Evolutionary conservation across 768 basidiomycete species (phyloP), one percentile per base, ranked within the genome.

Genomic region (Suillus placidus): DNA sequence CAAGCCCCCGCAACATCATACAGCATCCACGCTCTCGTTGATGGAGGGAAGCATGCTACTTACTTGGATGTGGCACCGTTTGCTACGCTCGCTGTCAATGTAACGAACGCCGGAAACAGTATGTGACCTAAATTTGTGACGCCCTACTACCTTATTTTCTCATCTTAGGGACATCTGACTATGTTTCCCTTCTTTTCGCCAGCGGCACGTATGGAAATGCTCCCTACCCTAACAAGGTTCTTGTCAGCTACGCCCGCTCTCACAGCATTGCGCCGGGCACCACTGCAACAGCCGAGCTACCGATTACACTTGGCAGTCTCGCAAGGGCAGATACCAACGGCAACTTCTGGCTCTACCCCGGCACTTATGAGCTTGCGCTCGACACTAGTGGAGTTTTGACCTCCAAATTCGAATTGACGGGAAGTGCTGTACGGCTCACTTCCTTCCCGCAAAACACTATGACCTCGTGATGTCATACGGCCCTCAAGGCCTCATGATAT

Each of bases 141-240:
- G 16, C 2, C 30, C 8, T 42, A 37, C 40, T 30, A 14, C 13
- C 26, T 9, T n/a, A 37, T 23, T 60, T 45, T 14, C 34, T 64
- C 16, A 9, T 37, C n/a, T 13, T 6, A 68, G 74, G 78, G 14
- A 73, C 81, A 0, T 87, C 85, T 13, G 86, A 88, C 73, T 87
- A 85, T 68, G 83, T 85, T 30, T 80, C 84, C 10, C 78, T 87
- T 61, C 75, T 86, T 16, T 88, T 87, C 74, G 71, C 82, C 65
- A 82, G 79, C 57, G 80, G 82, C 32, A 78, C 77, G 5, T 80
- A 77, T 32, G 86, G 86, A 2, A 84, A 85, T 3, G 70, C 80
- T 18, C 86, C 86, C 1, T 79, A 78, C 62, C 85, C 85, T 26
- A 83, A 83, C 63, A 86, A 87, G 72, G 73, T 80, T 66, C 82